Conservation (phyloP, 345 rosid species). For the Xanthoceras sorbifolium region DNA sequence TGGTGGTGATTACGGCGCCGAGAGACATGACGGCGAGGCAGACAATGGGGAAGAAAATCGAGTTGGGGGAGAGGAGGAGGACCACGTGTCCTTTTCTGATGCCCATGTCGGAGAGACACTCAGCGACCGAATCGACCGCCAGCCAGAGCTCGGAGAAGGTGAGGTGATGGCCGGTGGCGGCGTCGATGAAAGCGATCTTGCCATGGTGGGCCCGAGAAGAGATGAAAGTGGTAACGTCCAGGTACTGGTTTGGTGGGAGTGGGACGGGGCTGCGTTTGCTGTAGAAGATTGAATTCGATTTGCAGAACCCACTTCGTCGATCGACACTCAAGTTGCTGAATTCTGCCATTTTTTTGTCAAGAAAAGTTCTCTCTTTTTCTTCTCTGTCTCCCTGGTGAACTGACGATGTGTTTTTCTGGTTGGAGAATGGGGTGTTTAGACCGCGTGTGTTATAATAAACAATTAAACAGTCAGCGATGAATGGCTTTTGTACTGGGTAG, state of each 20-base stretch:
- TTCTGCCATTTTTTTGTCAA: constrained; percentile 19
- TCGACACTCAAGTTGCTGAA: constrained; percentile 25
- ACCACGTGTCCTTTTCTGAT: constrained; percentile 80
- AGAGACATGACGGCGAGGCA: constrained; percentile 93
- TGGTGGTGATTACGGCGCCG: constrained; percentile 87
- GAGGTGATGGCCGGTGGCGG: constrained; percentile 65
- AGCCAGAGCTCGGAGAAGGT: constrained; percentile 71
- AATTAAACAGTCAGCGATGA: too few species aligned
- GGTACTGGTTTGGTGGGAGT: constrained; percentile 51
- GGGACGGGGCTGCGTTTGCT: constrained; percentile 66
- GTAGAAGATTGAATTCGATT: constrained; percentile 60
- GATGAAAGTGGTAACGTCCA: constrained; percentile 79
- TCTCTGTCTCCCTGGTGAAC: not conserved
- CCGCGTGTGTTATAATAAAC: too few species aligned
- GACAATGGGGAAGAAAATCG: constrained; percentile 81
- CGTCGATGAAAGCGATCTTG: constrained; percentile 79
- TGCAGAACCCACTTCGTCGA: constrained; percentile 65
- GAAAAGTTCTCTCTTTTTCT: not conserved
- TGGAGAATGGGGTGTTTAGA: too few species aligned
- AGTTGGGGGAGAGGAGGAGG: constrained; percentile 88
- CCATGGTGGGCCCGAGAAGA: constrained; percentile 80
- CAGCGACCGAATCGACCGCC: constrained; percentile 67
- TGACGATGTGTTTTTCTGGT: not conserved
- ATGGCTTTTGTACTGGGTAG: too few species aligned
- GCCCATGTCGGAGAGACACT: constrained; percentile 64